Evolutionary conservation across 345 rosid species (phyloP), one percentile per base, ranked within the genome.

Genomic region (Brassica nigra): DNA sequence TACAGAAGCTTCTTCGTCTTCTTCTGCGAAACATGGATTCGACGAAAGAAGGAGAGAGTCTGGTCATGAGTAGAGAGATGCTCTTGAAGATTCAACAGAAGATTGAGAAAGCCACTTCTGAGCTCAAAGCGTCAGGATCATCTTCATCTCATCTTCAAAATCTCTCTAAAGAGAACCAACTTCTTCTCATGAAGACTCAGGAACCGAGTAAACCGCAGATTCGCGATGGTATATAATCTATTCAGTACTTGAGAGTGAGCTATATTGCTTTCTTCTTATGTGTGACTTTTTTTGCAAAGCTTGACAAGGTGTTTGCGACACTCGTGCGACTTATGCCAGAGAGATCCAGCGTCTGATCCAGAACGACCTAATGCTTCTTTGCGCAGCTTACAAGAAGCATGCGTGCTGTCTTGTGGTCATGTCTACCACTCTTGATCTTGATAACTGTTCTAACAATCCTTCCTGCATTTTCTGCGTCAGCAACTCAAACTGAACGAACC

Each of bases 371-470:
- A 54, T 9, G 73, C 63, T 63, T 11, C 44, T 12, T 70, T 80
- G 23, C 11, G 11, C 14, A 31, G 49, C 9, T 65, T 80, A 70
- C 63, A 75, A 64, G 80, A 75, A 20, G 44, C 73, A 6, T 70
- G 80, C 7, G 83, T 80, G 68, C n/a, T 80, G 73, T 23, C 68
- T 30, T 80, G 83, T 75, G 83, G 79, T 57, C 79, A 75, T 63
- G 76, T 76, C 66, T 75, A 75, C 4, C 80, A 70, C 80, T 23
- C 69, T 23, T 76, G 83, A 80, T 80, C 54, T 80, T 0, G 68
- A 70, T 1, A 57, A 58, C 3, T 8, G 8, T 62, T 80, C 61
- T 28, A 5, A 23, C 3, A 49, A 80, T 20, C 83, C 80, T 14
- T 65, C 80, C 0, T 80, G 83, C 72, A 14, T 80, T 6, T 70